Conservation (phyloP, 2,329 filamentous ascomycete species). For the Exophiala sp. region DNA sequence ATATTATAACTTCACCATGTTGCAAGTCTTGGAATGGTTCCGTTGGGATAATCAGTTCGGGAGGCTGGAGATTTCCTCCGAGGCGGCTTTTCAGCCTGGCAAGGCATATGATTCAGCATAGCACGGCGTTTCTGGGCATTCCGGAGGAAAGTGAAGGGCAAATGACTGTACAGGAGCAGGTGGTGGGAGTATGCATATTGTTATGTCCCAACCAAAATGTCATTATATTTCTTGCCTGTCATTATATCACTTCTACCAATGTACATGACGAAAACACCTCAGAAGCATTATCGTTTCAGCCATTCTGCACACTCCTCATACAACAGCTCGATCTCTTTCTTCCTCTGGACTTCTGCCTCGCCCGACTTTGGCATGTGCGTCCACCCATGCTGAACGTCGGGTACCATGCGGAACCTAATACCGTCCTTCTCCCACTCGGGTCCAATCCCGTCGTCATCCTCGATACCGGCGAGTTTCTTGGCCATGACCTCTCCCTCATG, state of each 20-base stretch:
- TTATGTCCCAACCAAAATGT: background rate
- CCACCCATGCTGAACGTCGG: constrained; percentile 20
- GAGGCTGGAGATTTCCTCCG: no score
- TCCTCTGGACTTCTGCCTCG: constrained; percentile 10
- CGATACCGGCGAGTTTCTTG: constrained; percentile 28
- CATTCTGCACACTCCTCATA: constrained; percentile 20
- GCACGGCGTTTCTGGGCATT: constrained; percentile 22
- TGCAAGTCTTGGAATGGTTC: background rate
- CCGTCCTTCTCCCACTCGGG: constrained; percentile 24
- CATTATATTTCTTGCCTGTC: background rate
- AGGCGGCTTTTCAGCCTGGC: background rate
- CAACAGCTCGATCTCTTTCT: constrained; percentile 7
- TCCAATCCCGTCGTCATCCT: constrained; percentile 22
- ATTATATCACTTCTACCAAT: no score
- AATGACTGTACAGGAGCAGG: background rate
- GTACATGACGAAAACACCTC: no score
- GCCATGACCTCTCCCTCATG: constrained; percentile 39
- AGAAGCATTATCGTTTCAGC: constrained; percentile 2
- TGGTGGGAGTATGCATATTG: background rate
- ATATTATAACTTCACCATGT: background rate
- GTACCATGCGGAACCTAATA: constrained; percentile 19
- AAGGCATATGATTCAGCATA: constrained; percentile 15
- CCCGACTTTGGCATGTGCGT: constrained; percentile 18
- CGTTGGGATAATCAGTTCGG: background rate
- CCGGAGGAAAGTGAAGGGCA: background rate